Evolutionary conservation across 139 green algal genomes (phyloP), one percentile per base, ranked within the genome.

Genomic region (Micractinium conductrix): DNA sequence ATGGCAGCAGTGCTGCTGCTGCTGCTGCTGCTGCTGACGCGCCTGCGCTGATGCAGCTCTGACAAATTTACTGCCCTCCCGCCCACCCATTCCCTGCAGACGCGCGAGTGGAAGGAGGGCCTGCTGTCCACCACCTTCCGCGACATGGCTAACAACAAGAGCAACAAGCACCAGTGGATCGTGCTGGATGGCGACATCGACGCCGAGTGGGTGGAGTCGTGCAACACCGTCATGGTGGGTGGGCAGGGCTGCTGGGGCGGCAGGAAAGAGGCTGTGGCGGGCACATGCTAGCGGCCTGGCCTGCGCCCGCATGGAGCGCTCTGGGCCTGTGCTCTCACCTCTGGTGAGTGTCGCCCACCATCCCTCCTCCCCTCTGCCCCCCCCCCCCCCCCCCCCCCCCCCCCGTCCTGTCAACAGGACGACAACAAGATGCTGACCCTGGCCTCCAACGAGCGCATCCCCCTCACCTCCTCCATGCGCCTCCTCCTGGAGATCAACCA

Each of bases 121-220:
- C 86, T 98, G n/a, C 91, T 98, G 83, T 86, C 82, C 24, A 62
- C 48, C n/a, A 89, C 71, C 58, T 89, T 86, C 58, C 85, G 85
- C 10, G 78, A 85, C n/a, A 86, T 89, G 78, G 78, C 85, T 78
- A 95, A 95, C 88, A 97, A 96, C 89, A 93, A 87, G 44, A 91
- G 87, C 74, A 93, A 93, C 88, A 93, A 94, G 84, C 95, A 98
- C 90, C 95, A 98, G 87, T 98, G 96, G 96, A 98, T 98, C 81
- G 94, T 98, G 74, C 92, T 98, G 69, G 96, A 98, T 76, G 96
- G 96, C 45, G 96, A 98, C 89, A 98, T 98, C 78, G 95, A 98
- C 76, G 95, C 95, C 9, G 93, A 95, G 87, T 95, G 92, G 92
- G 93, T 95, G 53, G 89, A 92, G 92, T 95, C 88, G 30, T 97